Conservation (phyloP, 305 asterid genomes). For the Euphrasia arctica region DNA sequence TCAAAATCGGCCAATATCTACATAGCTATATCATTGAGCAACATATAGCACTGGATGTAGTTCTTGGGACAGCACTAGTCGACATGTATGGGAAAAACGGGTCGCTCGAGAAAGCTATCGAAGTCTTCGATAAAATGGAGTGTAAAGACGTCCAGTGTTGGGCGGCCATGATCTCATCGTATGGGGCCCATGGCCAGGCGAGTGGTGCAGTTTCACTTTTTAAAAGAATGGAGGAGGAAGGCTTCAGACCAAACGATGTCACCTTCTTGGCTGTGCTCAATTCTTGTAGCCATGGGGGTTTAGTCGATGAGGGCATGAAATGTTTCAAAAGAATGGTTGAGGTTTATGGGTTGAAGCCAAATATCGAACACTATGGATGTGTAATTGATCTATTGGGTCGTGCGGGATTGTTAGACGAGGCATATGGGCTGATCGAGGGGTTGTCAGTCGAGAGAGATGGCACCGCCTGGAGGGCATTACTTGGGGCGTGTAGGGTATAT, state of each 20-base stretch:
- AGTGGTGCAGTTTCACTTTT: conserved; percentile 40
- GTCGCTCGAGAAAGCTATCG: conserved; percentile 45
- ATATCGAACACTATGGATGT: conserved; percentile 69
- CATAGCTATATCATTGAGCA: conserved; percentile 36
- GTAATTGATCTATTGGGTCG: conserved; percentile 59
- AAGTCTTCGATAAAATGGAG: conserved; percentile 39
- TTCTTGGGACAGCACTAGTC: conserved; percentile 54
- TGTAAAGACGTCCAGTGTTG: conserved; percentile 54
- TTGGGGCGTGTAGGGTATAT: conserved; percentile 60
- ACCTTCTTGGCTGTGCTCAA: conserved; percentile 56
- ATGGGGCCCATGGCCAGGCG: conserved; percentile 52
- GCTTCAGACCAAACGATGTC: conserved; percentile 52
- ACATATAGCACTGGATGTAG: conserved; percentile 40
- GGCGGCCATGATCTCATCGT: conserved; percentile 63
- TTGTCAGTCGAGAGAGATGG: conserved; percentile 49
- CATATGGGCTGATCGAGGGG: conserved; percentile 41
- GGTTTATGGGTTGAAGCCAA: conserved; percentile 42
- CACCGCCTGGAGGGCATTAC: conserved; percentile 63
- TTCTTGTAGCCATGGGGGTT: conserved; percentile 70
- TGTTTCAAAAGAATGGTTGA: conserved; percentile 53
- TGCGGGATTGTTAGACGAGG: conserved; percentile 58
- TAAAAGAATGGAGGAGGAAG: conserved; percentile 49
- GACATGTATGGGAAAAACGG: conserved; percentile 65
- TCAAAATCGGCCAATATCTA: conserved; percentile 35
- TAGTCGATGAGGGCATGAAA: conserved; percentile 45